Conservation (phyloP, 2,329 filamentous ascomycete species). For the Neospermospora avenae region DNA sequence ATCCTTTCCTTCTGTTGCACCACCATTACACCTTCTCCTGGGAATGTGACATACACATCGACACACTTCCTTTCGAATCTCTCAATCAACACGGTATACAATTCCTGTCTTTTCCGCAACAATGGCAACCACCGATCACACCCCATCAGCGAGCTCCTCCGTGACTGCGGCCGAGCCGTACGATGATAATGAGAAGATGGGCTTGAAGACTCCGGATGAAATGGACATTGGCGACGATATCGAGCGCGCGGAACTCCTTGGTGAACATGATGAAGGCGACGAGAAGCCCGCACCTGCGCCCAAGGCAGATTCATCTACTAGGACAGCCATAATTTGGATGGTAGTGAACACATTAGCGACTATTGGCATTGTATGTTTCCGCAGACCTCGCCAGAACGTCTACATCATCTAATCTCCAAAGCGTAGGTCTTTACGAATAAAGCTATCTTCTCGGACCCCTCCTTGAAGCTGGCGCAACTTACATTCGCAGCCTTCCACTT, state of each 20-base stretch:
- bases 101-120: slow-evolving; percentile 10
- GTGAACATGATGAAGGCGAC: slow-evolving; percentile 27
- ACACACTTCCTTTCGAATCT: not conserved
- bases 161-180: slow-evolving; percentile 28
- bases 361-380: slow-evolving; percentile 54
- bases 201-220: slow-evolving; percentile 33
- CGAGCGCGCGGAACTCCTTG: slow-evolving; percentile 43
- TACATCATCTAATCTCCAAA: not conserved
- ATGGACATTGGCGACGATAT: slow-evolving; percentile 39
- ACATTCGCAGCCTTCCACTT: slow-evolving; percentile 69
- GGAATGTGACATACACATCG: not conserved
- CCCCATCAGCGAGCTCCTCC: slow-evolving; percentile 31
- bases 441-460: slow-evolving; percentile 62
- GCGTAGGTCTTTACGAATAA: slow-evolving; percentile 61
- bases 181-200: slow-evolving; percentile 31
- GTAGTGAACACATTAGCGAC: slow-evolving; percentile 59
- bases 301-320: slow-evolving; percentile 35
- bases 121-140: slow-evolving; percentile 29
- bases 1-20: not conserved
- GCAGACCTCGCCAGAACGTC: not conserved
- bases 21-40: not conserved
- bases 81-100: not conserved
- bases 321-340: slow-evolving; percentile 52
- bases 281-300: slow-evolving; percentile 33
- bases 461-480: slow-evolving; percentile 59